Conservation (phyloP, 2,329 filamentous ascomycete genomes). For the Coniella lustricola region DNA sequence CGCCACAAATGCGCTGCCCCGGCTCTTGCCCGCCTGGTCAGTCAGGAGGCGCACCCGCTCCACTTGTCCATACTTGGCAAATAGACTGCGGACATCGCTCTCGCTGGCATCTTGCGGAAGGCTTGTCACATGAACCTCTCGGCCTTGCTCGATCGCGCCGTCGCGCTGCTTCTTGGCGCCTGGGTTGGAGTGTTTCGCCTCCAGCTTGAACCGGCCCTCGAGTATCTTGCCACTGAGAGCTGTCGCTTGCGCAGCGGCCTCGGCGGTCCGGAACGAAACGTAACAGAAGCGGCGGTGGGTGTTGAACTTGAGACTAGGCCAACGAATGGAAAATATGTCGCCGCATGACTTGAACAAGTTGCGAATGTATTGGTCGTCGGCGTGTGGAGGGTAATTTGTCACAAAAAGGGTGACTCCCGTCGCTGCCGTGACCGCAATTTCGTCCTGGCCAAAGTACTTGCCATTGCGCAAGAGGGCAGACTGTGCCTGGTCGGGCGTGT, state of each 20-base stretch:
- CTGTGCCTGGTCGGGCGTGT: constrained; percentile 68
- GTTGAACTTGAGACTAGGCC: constrained; percentile 86
- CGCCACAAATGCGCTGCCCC: constrained; percentile 74
- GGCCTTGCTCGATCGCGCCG: constrained; percentile 76
- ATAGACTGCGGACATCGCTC: constrained; percentile 61
- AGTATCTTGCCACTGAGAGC: constrained; percentile 64
- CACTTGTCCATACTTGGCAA: constrained; percentile 69
- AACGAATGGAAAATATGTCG: constrained; percentile 76
- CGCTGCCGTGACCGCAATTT: constrained; percentile 68
- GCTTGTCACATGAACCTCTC: constrained; percentile 75
- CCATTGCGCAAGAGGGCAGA: constrained; percentile 75
- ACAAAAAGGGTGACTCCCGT: constrained; percentile 79
- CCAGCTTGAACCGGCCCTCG: constrained; percentile 60
- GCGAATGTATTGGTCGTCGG: constrained; percentile 64
- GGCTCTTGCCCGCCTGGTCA: constrained; percentile 59
- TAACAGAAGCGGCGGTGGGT: constrained; percentile 91
- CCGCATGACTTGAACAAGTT: constrained; percentile 68
- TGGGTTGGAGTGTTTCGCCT: constrained; percentile 81
- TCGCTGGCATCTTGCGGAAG: constrained; percentile 57
- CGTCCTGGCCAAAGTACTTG: constrained; percentile 67
- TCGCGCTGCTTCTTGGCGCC: constrained; percentile 67
- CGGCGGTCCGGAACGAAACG: constrained; percentile 69
- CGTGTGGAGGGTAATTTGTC: constrained; percentile 77
- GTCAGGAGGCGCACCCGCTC: constrained; percentile 65
- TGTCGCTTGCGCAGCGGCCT: constrained; percentile 64